phyloP scores from a whole-genome alignment of 352 stramenopile genomes.

The Globisporangium recalcitrans region DNA sequence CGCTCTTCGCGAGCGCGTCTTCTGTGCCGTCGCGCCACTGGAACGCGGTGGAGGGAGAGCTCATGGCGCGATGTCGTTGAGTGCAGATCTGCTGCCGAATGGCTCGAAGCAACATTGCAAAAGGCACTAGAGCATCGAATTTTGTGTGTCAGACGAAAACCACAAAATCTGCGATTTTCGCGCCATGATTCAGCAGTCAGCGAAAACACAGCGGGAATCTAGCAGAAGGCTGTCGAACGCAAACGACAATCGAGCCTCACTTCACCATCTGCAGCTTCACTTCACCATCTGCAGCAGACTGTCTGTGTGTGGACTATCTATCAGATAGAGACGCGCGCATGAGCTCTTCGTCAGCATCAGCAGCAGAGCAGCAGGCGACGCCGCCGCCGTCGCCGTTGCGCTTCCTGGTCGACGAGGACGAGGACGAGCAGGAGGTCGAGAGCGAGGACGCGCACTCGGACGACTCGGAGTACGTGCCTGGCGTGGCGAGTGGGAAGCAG shows the following conservation, averaged over 20 bases:
- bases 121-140: too few species aligned
- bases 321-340: not conserved
- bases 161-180: too few species aligned
- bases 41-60: conserved; percentile 7
- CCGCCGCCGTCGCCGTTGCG: conserved; percentile 13
- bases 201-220: conserved; percentile 10
- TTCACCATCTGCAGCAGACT: not conserved
- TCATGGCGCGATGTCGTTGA: conserved; percentile 9
- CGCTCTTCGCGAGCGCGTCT: conserved; percentile 5
- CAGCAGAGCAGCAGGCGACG: conserved; percentile 3
- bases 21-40: conserved; percentile 12
- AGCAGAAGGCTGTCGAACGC: conserved; percentile 3
- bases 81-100: conserved; percentile 1
- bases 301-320: not conserved
- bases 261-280: not conserved
- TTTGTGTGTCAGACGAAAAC: too few species aligned
- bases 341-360: not conserved
- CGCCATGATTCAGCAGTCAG: conserved; percentile 1
- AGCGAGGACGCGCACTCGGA: conserved; percentile 7
- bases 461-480: conserved; percentile 11
- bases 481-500: conserved; percentile 1
- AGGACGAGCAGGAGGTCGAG: not conserved
- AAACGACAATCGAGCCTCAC: not conserved
- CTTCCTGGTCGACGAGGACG: not conserved
- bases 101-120: not conserved